Evolutionary conservation across 2,329 filamentous ascomycete genomes (phyloP), one percentile per base, ranked within the genome.

Genomic region (Aspergillus glaucus): DNA sequence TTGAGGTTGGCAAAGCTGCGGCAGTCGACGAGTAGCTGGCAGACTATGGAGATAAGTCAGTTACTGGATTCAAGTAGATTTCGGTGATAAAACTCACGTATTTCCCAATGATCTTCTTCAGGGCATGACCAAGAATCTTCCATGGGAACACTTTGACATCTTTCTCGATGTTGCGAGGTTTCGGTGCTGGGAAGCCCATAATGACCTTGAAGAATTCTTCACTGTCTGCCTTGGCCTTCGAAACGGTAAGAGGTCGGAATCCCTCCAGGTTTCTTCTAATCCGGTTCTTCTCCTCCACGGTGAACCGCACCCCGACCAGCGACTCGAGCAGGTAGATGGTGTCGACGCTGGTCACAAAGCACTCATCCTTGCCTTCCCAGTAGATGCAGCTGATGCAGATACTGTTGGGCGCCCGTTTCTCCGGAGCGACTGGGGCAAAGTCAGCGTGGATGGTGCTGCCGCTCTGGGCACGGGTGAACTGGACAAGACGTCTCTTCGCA

Each of bases 161-260:
- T 74, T 98, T 98, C 75, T 97, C 93, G 56, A 98, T 98, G 64
- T 97, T 96, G 54, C 93, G 81, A 15, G 93, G 93, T 71, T 97
- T 97, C 2, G 93, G 93, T 52, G 86, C 88, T 10, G 90, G 89
- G 64, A 97, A 97, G 1, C 84, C 88, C 93, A 98, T 98, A 72
- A 98, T 97, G 61, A 96, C 80, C 74, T 96, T 96, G 82, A 97
- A 97, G 70, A 97, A 97, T 48, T 94, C 89, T 67, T 97, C 92
- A 65, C 88, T 95, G 51, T 97, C 92, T 1, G 84, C 65, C 71
- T 95, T 95, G 50, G 85, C 84, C 71, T 98, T 98, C 58, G 90
- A 95, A 15, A 98, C 90, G 0, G 93, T 98, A 55, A 89, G 73
- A 1, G 93, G 93, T 32, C 88, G 85, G 75, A 95, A 97, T 0